Base-by-base conservation (phyloP, 2,329 filamentous ascomycete genomes). In the Botrytis paeoniae region DNA sequence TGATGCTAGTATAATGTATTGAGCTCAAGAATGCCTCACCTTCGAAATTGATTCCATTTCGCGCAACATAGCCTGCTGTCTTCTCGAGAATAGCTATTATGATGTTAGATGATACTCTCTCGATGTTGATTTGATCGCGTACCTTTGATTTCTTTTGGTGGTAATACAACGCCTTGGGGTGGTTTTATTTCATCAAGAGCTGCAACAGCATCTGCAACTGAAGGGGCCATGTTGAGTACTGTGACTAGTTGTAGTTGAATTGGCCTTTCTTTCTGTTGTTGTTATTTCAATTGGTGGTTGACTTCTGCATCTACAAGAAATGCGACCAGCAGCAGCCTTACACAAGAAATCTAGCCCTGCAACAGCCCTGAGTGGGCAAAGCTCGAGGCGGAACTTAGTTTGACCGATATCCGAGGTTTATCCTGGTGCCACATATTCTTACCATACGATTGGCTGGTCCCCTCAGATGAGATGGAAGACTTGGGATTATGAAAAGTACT, bases 11-110 rank as follows among this genome's bases (percentile, higher is more conserved):
- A 8, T 10, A 57, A 32, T 29, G 8, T n/a, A n/a, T 18, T n/a
- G 51, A 75, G 22, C 18, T 32, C 72, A 71, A 63, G 57, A 45
- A 60, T 51, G 57, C 74, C 79, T 61, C 80, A 86, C 85, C 85
- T 83, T 92, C 89, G 78, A 92, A 90, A 22, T 85, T 85, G 60
- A 86, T 81, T 35, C 89, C 89, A 78, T 90, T 90, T 75, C 89
- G 85, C 76, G 91, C 91, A 73, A 98, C 93, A 81, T 97, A 98
- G 64, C 94, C 94, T 70, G 96, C 95, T 20, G 95, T 97, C 85
- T 97, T 98, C 83, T 98, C 95, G 80, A 99, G 90, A 77, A 95
- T 88, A 32, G 86, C 86, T 86, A 74, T 65, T 69, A 25, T 60
- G 25, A 57, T 60, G 75, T 81, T 78, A 81, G 78, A 72, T 75